phyloP scores from a whole-genome alignment of 2,329 filamentous ascomycete species.

The Trichoderma endophyticum region DNA sequence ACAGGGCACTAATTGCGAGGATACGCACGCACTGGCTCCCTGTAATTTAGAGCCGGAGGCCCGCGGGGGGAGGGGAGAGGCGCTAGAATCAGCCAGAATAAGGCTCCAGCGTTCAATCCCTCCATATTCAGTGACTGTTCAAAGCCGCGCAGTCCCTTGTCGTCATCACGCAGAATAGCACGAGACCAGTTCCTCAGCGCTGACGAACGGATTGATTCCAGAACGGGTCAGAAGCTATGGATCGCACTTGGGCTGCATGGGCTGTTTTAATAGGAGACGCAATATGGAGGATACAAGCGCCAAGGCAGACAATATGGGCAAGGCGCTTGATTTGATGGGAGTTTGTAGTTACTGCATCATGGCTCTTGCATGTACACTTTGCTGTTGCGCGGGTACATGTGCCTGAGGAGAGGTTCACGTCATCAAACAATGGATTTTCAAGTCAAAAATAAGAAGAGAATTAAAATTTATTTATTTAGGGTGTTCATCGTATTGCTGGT shows the following conservation, averaged over 20 bases:
- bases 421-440: background rate
- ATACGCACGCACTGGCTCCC: background rate
- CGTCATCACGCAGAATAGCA: slow-evolving; percentile 16
- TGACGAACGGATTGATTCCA: background rate
- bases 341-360: background rate
- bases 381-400: background rate
- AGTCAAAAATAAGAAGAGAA: background rate
- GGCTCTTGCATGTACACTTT: background rate
- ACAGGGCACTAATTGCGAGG: background rate
- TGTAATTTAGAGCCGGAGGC: background rate
- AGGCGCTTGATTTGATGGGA: background rate
- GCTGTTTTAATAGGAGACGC: background rate
- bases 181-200: background rate
- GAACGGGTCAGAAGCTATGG: slow-evolving; percentile 6
- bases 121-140: background rate
- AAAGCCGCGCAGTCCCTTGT: slow-evolving; percentile 9
- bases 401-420: background rate
- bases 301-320: background rate
- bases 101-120: background rate
- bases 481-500: background rate
- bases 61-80: background rate
- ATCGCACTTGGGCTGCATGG: background rate
- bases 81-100: background rate
- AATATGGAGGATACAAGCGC: background rate
- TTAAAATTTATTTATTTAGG: background rate